phyloP scores from a whole-genome alignment of 192 early-diverging fungal genomes.

The Coemansia sp. region DNA sequence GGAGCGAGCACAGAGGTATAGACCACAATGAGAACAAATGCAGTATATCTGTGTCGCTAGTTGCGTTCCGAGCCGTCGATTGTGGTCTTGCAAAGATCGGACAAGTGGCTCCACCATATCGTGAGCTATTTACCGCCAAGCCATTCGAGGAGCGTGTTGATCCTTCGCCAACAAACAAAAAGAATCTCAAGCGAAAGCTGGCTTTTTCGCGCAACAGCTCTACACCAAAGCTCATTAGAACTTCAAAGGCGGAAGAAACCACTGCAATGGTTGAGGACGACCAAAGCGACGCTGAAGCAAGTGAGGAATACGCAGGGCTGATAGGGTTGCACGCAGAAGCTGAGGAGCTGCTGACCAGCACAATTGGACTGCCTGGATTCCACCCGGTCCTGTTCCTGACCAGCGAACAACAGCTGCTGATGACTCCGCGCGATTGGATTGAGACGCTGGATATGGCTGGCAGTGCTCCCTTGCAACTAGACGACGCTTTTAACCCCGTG shows the following conservation, averaged over 20 bases:
- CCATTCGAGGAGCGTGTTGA: constrained; percentile 19
- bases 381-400: constrained; percentile 25
- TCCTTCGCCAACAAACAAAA: constrained; percentile 10
- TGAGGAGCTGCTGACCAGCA: constrained; percentile 7
- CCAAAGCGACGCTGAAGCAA: constrained; percentile 10
- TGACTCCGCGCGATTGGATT: constrained; percentile 37
- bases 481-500: constrained; percentile 32
- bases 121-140: constrained; percentile 25
- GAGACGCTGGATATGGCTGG: constrained; percentile 31
- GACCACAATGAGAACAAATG: neutral
- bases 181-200: constrained; percentile 21
- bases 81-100: constrained; percentile 48
- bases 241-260: neutral
- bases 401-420: constrained; percentile 41
- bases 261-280: neutral
- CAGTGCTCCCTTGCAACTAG: constrained; percentile 24
- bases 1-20: constrained; percentile 4
- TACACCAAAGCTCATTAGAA: neutral
- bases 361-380: constrained; percentile 25
- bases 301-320: constrained; percentile 8
- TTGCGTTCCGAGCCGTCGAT: constrained; percentile 33
- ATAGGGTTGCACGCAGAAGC: constrained; percentile 12
- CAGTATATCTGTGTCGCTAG: constrained; percentile 1
- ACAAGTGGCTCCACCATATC: constrained; percentile 29
- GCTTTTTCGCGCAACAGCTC: constrained; percentile 3